Percentiles rank a stretch among this genome's conserved stretches.
These are phyloP conservation scores for Primulina tabacum DNA, from an alignment of 257 asterid genomes.

Conservation along the genomic window DNA sequence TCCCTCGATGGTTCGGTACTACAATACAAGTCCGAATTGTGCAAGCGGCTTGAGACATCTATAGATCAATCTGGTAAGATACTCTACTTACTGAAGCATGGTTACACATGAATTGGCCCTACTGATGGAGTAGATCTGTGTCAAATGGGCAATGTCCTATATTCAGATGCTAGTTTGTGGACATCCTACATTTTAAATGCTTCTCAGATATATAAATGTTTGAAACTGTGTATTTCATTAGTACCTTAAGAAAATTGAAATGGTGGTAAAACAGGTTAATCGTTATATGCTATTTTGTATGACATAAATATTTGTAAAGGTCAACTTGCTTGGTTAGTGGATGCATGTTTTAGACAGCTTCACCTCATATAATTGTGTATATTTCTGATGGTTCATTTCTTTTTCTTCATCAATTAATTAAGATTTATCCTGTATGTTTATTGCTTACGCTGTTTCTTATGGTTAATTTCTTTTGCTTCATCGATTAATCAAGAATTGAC, in stretches of 20 bases:
- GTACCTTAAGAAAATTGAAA: too few species aligned
- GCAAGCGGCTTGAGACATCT: slow-evolving; percentile 82
- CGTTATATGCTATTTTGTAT: too few species aligned
- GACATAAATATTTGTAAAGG: background rate
- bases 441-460: slow-evolving; percentile 1
- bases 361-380: background rate
- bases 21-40: slow-evolving; percentile 76
- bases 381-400: background rate
- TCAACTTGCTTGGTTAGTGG: background rate
- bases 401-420: background rate
- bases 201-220: background rate
- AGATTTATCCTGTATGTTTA: background rate
- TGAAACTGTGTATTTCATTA: background rate
- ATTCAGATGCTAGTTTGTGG: background rate
- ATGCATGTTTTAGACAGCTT: background rate
- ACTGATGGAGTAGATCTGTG: background rate
- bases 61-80: slow-evolving; percentile 76
- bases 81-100: slow-evolving; percentile 10
- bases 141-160: background rate
- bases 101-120: slow-evolving; percentile 1
- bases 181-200: background rate
- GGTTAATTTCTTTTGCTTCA: background rate
- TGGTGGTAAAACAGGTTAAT: background rate
- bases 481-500: background rate
- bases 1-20: slow-evolving; percentile 77